phyloP scores from a whole-genome alignment of 345 rosid genomes.

The Eucalyptus tenuipes region DNA sequence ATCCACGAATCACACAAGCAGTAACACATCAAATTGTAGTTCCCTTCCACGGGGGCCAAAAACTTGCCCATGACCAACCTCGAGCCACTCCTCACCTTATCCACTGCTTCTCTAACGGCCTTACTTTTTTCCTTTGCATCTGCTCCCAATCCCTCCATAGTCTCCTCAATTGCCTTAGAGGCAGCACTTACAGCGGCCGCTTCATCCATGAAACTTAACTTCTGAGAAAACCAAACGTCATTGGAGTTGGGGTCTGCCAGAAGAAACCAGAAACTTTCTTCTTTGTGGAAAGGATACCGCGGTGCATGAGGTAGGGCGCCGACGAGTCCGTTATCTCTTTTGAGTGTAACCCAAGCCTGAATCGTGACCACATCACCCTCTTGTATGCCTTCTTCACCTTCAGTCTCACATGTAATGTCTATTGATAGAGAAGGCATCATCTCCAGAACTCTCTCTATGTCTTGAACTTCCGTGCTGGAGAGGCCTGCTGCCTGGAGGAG shows the following conservation, averaged over 20 bases:
- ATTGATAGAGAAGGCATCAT: constrained; percentile 87
- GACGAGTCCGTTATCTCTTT: constrained; percentile 65
- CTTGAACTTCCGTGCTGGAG: constrained; percentile 53
- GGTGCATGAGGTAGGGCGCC: constrained; percentile 92
- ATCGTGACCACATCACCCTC: constrained; percentile 86
- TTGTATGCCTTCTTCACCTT: constrained; percentile 95
- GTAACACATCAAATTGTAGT: constrained; percentile 73
- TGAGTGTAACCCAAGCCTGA: constrained; percentile 83
- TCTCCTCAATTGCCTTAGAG: constrained; percentile 81
- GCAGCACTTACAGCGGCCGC: constrained; percentile 66
- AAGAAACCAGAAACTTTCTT: constrained; percentile 89
- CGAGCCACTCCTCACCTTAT: constrained; percentile 77
- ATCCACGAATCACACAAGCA: constrained; percentile 94
- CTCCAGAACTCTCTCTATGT: constrained; percentile 71
- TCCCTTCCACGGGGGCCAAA: constrained; percentile 82
- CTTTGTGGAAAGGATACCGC: constrained; percentile 83
- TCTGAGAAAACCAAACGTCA: constrained; percentile 87
- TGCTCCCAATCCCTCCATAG: constrained; percentile 89
- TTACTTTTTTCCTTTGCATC: constrained; percentile 56
- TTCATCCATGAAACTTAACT: constrained; percentile 93
- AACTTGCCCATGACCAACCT: constrained; percentile 87
- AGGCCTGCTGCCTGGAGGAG: constrained; percentile 84
- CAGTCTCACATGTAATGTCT: constrained; percentile 88
- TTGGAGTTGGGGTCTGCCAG: constrained; percentile 72
- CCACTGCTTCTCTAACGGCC: constrained; percentile 58